Evolutionary conservation across 2,329 filamentous ascomycete species (phyloP), one percentile per base, ranked within the genome.

Genomic region (Tolypocladium tundrense): DNA sequence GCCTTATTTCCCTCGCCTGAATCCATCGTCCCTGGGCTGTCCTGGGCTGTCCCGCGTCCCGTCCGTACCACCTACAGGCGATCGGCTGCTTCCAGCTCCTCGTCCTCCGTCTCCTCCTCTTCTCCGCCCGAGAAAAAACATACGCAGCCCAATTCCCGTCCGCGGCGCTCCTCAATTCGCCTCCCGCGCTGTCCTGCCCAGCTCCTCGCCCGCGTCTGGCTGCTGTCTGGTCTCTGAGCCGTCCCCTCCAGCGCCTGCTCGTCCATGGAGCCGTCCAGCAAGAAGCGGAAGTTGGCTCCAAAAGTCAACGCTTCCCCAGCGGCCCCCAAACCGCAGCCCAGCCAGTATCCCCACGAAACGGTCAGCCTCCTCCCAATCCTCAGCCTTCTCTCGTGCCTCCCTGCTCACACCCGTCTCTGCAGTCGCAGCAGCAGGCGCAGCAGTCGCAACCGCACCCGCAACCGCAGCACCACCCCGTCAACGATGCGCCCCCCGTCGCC

Each of bases 251-350:
- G 53, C 55, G 21, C 40, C 35, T 51, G 55, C 53, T 53, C 37
- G 64, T 67, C 68, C 64, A 76, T 76, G 74, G 74, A 76, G 68
- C 73, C 73, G 61, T 72, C 72, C 52, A 73, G 64, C 59, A 76
- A 76, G 61, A 73, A 73, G 67, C 71, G 74, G 65, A 75, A 75
- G 69, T 68, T 76, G 69, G 74, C 74, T 65, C 74, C 74, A 41
- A 76, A 75, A 64, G 71, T 74, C 63, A 64, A 60, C 66, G 65
- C 69, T 63, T 68, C 69, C 55, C 57, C 42, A 16, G 42, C 66
- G 43, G 65, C 65, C 59, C 64, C 68, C 52, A 69, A 68, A 45
- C 60, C 67, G 60, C 70, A 69, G 60, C 61, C 70, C 58, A 61
- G 66, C 51, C 70, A 67, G 58, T 69, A 70, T 61, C 63, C 64